Evolutionary conservation across 352 stramenopile species (phyloP).

Genomic region (Globisporangium spiculum): DNA sequence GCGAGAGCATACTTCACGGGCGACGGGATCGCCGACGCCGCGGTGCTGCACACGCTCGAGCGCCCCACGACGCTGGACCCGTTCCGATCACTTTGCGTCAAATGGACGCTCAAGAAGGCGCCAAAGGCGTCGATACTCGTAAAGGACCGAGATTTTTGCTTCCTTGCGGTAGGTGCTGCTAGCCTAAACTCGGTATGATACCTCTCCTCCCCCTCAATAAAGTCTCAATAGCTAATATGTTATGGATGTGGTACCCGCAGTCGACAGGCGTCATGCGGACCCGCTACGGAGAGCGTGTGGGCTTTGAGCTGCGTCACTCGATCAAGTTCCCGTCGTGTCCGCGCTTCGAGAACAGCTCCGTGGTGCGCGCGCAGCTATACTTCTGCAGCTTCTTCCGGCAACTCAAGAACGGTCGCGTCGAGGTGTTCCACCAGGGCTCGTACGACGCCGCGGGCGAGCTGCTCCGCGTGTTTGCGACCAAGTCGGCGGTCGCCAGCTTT

Average conservation of each 20-base stretch:
- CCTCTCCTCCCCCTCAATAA: not conserved
- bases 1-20: conserved; percentile 32
- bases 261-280: conserved; percentile 31
- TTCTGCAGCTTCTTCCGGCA: conserved; percentile 70
- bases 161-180: conserved; percentile 25
- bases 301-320: conserved; percentile 56
- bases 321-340: conserved; percentile 54
- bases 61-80: conserved; percentile 26
- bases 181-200: not conserved
- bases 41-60: conserved; percentile 40
- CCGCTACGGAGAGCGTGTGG: conserved; percentile 29
- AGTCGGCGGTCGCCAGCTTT: conserved; percentile 41
- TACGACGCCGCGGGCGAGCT: conserved; percentile 53
- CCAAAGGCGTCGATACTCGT: conserved; percentile 33
- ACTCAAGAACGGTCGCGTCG: conserved; percentile 43
- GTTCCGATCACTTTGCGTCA: conserved; percentile 45
- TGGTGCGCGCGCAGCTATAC: conserved; percentile 64
- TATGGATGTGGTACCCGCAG: not conserved
- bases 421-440: conserved; percentile 62
- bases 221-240: not conserved
- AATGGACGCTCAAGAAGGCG: conserved; percentile 41
- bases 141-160: conserved; percentile 54
- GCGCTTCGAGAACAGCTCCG: conserved; percentile 42
- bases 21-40: conserved; percentile 40
- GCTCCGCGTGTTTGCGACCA: conserved; percentile 41